A percentile compares a stretch with the other conserved stretches of the same genome.
Conservation (phyloP, 2,329 filamentous ascomycete genomes). For the Metarhizium brunneum region DNA sequence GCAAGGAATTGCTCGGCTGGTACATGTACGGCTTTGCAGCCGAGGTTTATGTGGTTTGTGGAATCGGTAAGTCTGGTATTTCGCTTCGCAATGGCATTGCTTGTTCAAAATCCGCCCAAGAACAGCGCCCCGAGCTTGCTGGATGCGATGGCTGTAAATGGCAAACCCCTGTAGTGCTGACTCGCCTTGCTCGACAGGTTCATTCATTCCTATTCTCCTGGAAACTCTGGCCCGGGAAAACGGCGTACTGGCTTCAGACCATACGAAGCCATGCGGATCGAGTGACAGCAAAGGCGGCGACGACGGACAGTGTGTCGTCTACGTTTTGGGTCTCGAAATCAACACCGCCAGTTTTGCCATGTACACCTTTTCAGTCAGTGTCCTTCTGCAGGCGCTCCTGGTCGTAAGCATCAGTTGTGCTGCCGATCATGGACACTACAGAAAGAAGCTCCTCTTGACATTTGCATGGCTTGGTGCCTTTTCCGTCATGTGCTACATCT, state of each 20-base stretch:
- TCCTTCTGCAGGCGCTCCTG: conserved; percentile 77
- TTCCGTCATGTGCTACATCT: conserved; percentile 82
- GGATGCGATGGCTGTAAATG: too few species aligned
- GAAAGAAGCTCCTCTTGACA: conserved; percentile 76
- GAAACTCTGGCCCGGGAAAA: conserved; percentile 90
- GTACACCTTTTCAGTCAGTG: conserved; percentile 94
- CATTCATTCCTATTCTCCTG: conserved; percentile 91
- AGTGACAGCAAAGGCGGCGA: conserved; percentile 44
- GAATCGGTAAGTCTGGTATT: conserved; percentile 45
- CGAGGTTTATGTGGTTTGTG: conserved; percentile 90
- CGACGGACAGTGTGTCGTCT: conserved; percentile 69
- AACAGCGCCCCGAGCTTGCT: too few species aligned
- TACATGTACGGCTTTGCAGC: conserved; percentile 95
- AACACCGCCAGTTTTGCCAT: conserved; percentile 97
- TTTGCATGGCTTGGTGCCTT: conserved; percentile 78
- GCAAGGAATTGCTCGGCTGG: conserved; percentile 84
- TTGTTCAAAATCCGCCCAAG: not conserved
- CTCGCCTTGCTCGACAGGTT: conserved; percentile 43
- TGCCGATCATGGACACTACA: conserved; percentile 86
- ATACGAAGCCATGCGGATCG: conserved; percentile 61
- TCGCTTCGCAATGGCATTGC: not conserved
- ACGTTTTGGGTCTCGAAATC: conserved; percentile 73
- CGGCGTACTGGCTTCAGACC: conserved; percentile 76
- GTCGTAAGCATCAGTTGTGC: conserved; percentile 96
- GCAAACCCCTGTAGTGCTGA: conserved; percentile 5